Evolutionary conservation across 169 alveolate genomes (phyloP), one percentile per base, ranked within the genome.

Genomic region (Eimeria sp.): DNA sequence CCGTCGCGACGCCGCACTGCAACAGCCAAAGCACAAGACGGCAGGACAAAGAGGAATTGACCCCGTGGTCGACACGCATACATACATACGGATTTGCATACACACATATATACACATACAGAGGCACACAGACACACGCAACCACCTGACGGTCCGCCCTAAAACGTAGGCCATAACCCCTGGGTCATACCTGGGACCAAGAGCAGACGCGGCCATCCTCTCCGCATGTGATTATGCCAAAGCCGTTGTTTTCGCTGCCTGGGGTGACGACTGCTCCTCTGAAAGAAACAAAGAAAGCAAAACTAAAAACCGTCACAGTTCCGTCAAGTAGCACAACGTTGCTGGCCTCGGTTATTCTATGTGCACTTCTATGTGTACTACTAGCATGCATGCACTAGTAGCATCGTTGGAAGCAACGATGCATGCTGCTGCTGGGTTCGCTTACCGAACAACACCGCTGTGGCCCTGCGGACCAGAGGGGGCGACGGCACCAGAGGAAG

Each of bases 401-500:
- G 40, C 0, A 34, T 34, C 40, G 40, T 34, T 1, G 40, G 40
- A 34, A 34, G 40, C 40, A 34, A 34, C 40, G 40, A 34, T 34
- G 40, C 40, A 34, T 34, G 40, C 40, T 34, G 40, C 40, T 34
- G 40, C 40, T 34, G 40, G 40, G 10, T 16, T 22, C 40, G 25
- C 89, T 49, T 49, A 80, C 89, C 89, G 89, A 45, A 80, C 67
- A n/a, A 80, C 89, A 22, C 89, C 89, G 30, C 61, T 45, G 89
- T 80, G 89, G 70, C 70, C 70, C 43, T 9, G 78, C 25, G 45
- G 16, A 25, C 16, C 78, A 67, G 78, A 25, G 47, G 30, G 34
- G 14, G 43, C 7, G 34, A 30, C 78, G 13, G 47, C 78, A 25
- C 78, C 43, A 30, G 47, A 25, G 1, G 83, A 27, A 72, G 83